Base-by-base conservation (phyloP, 257 asterid genomes). In the Rauvolfia tetraphylla region DNA sequence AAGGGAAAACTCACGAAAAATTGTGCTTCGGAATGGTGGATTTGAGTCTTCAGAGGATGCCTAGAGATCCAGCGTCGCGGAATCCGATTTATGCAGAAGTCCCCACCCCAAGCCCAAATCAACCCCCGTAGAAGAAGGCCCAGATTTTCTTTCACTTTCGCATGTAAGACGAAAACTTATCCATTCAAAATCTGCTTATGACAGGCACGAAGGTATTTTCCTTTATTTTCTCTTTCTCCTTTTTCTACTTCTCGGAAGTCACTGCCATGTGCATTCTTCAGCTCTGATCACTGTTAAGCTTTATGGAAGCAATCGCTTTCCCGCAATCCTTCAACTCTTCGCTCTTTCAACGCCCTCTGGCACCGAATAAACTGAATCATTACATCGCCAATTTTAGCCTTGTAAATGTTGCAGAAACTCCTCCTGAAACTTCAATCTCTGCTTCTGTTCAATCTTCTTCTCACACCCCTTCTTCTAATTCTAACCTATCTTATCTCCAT, bases 221-320 rank as follows among this genome's bases (percentile, higher is more conserved):
- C 68, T 39, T 18, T 22, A 25, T 15, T 38, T 39, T 53, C 22
- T 9, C 51, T 4, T 17, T 38, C 74, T 51, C 46, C 14, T 41
- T 20, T 57, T 23, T 69, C 71, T 38, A 41, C 31, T 36, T 20
- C 44, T 31, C 31, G 49, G 39, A 59, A 18, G 42, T n/a, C 58
- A 49, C 56, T 13, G 56, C 56, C 56, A 49, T 49, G 56, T 0
- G 56, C 56, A 49, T 27, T 71, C 59, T 53, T 53, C 27, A 53
- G 59, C 7, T 66, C 63, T n/a, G 76, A 66, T 68, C 72, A 15
- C 51, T 68, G 41, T 31, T 25, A 58, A 61, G 53, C 56, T 49
- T 83, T 61, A 90, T 90, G 95, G 88, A 84, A 78, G 79, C 82
- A 76, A 81, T 84, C 61, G 66, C 72, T 76, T 79, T 79, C 53